Base-by-base conservation (phyloP, 495 filamentous ascomycete genomes). In the Penicillium herquei region DNA sequence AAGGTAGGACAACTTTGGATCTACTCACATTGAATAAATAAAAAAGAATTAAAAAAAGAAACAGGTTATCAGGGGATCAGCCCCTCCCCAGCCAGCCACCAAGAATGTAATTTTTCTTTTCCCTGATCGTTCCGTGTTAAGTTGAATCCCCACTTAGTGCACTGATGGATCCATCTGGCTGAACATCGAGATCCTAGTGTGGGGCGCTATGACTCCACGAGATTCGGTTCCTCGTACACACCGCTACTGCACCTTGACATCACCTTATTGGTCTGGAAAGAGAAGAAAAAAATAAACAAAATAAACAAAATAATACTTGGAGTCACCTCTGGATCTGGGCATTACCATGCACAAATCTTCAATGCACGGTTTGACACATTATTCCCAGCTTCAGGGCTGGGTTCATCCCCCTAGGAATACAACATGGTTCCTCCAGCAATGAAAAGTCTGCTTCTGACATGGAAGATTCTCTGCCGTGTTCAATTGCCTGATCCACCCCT, bases 141-240 rank as follows among this genome's bases (percentile, higher is more conserved):
- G 10, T 34, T 35, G n/a, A 35, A 12, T 26, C 43, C 43, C 43
- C 58, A 61, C 54, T 56, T 61, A 16, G 58, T 18, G 50, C 50
- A 40, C 26, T 45, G 32, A 46, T 40, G 18, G 9, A 26, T 45
- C 53, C 52, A 59, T 55, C 42, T 47, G 37, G 51, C 49, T 57
- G 61, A 53, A 64, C 64, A 55, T 63, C 52, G 17, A 40, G 47
- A 60, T 63, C 56, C 49, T 39, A 34, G 18, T 56, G 59, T 62
- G 63, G 63, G 55, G 48, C 56, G 21, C 35, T 9, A 43, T 54
- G 54, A 53, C 46, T 52, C 49, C 32, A 31, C 54, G 55, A 55
- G 59, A 62, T 52, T 42, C 30, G 39, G 30, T 51, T 45, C 51
- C 9, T 1, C 17, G 17, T 61, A 64, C 61, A 64, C 61, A 67